A percentile compares a stretch with the other conserved stretches of the same genome.
Conservation (phyloP, 768 basidiomycete genomes). For the Phylloporus sp. region DNA sequence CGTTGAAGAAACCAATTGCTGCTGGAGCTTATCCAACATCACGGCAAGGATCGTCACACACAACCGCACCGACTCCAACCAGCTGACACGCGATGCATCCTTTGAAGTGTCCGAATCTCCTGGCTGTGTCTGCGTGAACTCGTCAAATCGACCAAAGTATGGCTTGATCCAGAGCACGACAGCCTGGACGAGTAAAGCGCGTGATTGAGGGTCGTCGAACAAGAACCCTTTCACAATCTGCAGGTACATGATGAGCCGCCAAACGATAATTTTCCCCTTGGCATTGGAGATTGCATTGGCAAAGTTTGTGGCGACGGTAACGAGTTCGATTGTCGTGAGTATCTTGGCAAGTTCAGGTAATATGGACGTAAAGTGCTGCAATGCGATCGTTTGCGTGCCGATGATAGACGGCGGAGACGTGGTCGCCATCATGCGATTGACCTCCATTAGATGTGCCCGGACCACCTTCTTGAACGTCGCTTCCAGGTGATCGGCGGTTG, state of each 20-base stretch:
- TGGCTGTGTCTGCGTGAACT: constrained; percentile 57
- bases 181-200: constrained; percentile 76
- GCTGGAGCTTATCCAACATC: constrained; percentile 86
- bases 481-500: constrained; percentile 84
- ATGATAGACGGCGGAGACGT: constrained; percentile 80
- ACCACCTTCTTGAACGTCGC: constrained; percentile 80
- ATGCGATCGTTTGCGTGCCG: constrained; percentile 90
- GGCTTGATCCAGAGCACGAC: constrained; percentile 94
- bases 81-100: constrained; percentile 74
- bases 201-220: constrained; percentile 77
- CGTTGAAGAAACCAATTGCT: constrained; percentile 64
- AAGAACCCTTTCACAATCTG: constrained; percentile 86
- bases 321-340: constrained; percentile 76
- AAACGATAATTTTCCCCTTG: constrained; percentile 85
- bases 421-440: constrained; percentile 86
- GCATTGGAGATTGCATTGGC: constrained; percentile 72
- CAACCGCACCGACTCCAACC: constrained; percentile 88
- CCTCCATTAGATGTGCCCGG: constrained; percentile 65
- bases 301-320: constrained; percentile 81
- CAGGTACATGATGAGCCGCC: constrained; percentile 91
- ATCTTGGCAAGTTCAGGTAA: constrained; percentile 83
- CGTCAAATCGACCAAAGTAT: constrained; percentile 89
- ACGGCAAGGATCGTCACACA: constrained; percentile 85
- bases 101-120: constrained; percentile 62
- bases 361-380: constrained; percentile 90